Evolutionary conservation across 2,329 filamentous ascomycete genomes (phyloP).

Genomic region (Arthrobotrys entomopaga): DNA sequence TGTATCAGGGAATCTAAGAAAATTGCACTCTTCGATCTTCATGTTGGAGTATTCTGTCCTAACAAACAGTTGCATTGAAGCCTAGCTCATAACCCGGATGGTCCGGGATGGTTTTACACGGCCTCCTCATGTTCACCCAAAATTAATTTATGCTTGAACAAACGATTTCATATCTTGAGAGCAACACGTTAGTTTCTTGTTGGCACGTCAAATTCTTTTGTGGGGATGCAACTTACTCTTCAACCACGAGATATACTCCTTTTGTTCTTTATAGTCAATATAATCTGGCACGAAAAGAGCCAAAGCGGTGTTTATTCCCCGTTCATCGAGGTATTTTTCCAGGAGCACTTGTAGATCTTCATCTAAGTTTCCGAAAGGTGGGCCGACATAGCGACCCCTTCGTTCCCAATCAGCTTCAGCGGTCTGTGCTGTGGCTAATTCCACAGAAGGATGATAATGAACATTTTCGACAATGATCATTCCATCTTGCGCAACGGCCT

Average conservation of each 20-base stretch:
- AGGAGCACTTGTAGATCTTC: conserved; percentile 93
- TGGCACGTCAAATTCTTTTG: not conserved
- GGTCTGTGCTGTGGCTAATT: conserved; percentile 78
- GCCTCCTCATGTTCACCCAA: not conserved
- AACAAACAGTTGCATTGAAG: too few species aligned
- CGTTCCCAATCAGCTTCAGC: conserved; percentile 81
- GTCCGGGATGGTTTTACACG: not conserved
- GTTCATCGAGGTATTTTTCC: conserved; percentile 93
- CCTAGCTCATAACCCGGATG: too few species aligned
- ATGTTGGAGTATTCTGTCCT: too few species aligned
- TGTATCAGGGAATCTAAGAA: too few species aligned
- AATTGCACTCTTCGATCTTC: too few species aligned
- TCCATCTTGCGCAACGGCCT: conserved; percentile 86
- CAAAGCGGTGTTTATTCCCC: conserved; percentile 85
- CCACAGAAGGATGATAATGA: conserved; percentile 82
- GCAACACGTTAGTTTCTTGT: not conserved
- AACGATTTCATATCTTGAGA: conserved; percentile 45
- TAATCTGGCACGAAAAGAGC: conserved; percentile 94
- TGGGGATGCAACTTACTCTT: conserved; percentile 66
- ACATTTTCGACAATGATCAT: conserved; percentile 89
- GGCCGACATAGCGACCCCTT: conserved; percentile 84
- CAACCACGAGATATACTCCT: conserved; percentile 93
- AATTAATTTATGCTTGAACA: conserved; percentile 27
- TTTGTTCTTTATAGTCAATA: conserved; percentile 98
- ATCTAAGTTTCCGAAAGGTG: conserved; percentile 91